Percentiles rank a stretch among this genome's conserved stretches.
Evolutionary conservation across 805 yeast species (phyloP).

Genomic region (Sugiyamaella valdiviana): DNA sequence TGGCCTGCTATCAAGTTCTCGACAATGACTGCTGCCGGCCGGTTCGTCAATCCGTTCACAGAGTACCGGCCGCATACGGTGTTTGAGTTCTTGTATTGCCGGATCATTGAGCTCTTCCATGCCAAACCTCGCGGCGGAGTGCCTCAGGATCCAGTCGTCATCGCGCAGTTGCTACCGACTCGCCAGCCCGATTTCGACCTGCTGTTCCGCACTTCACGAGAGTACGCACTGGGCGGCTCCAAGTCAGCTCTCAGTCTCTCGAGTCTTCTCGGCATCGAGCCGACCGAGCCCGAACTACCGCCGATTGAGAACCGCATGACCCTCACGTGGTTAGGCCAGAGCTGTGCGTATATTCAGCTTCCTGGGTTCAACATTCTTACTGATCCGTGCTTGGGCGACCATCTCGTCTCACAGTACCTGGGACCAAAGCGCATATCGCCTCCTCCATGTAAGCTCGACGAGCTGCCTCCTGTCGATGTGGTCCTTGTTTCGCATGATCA

Average conservation of each 20-base stretch:
- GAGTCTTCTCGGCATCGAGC: neutral
- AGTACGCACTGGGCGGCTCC: slow-evolving; percentile 2
- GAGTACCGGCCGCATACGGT: slow-evolving; percentile 88
- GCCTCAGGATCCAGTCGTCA: slow-evolving; percentile 42
- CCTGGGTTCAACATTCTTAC: slow-evolving; percentile 70
- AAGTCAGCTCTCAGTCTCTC: slow-evolving; percentile 1
- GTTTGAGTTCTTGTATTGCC: slow-evolving; percentile 72
- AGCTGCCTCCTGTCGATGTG: slow-evolving; percentile 62
- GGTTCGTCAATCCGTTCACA: slow-evolving; percentile 83
- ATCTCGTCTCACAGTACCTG: slow-evolving; percentile 50
- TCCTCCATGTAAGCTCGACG: slow-evolving; percentile 60
- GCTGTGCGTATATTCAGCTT: slow-evolving; percentile 70
- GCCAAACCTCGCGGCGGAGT: slow-evolving; percentile 52
- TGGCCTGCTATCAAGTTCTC: slow-evolving; percentile 33
- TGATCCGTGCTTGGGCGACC: slow-evolving; percentile 74
- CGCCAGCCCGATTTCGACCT: slow-evolving; percentile 50
- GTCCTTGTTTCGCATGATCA: slow-evolving; percentile 88
- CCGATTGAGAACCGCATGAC: slow-evolving; percentile 38
- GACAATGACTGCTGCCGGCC: slow-evolving; percentile 56
- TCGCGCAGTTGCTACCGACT: slow-evolving; percentile 54
- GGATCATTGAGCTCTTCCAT: slow-evolving; percentile 66
- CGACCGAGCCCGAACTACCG: slow-evolving; percentile 8
- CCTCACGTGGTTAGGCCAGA: slow-evolving; percentile 91
- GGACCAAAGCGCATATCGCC: slow-evolving; percentile 85
- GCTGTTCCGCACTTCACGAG: slow-evolving; percentile 28